These are phyloP conservation scores for Fusarium robinianum DNA, from an alignment of 2,329 filamentous ascomycete species.

Conservation along the genomic window DNA sequence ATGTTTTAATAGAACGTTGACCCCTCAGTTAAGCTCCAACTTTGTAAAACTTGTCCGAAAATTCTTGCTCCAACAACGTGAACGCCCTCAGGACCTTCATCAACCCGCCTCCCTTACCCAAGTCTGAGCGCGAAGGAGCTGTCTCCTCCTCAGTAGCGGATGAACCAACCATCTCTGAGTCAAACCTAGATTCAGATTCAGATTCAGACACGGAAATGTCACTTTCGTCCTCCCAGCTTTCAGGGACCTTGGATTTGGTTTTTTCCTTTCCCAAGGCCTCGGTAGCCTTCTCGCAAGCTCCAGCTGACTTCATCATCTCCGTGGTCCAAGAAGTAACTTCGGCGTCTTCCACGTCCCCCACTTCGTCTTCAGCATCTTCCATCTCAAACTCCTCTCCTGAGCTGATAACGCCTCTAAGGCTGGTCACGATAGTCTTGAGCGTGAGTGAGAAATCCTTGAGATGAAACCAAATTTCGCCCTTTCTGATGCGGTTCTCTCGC, in stretches of 20 bases:
- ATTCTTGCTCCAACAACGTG: conserved; percentile 59
- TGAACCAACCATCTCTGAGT: conserved; percentile 40
- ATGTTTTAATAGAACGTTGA: too few species aligned
- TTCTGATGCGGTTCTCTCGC: conserved; percentile 67
- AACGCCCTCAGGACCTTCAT: conserved; percentile 64
- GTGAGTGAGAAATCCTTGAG: conserved; percentile 64
- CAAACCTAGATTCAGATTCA: conserved; percentile 43
- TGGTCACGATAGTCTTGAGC: conserved; percentile 73
- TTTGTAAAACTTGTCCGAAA: conserved; percentile 66
- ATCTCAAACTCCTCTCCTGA: conserved; percentile 43
- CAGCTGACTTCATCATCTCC: neutral
- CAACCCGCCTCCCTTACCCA: conserved; percentile 51
- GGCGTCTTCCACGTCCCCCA: conserved; percentile 13
- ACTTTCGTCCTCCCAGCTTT: conserved; percentile 50
- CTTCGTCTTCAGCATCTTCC: conserved; percentile 43
- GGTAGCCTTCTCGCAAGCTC: neutral
- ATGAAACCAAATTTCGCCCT: conserved; percentile 71
- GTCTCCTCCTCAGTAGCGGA: neutral
- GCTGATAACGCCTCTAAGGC: conserved; percentile 58
- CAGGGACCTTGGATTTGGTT: conserved; percentile 27
- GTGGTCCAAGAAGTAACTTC: conserved; percentile 24
- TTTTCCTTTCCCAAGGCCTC: conserved; percentile 6
- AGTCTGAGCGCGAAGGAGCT: conserved; percentile 6
- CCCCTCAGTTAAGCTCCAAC: conserved; percentile 66
- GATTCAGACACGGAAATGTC: conserved; percentile 2